Evolutionary conservation across 129 eudicot species (phyloP).

Genomic region (Artemisia argyi): DNA sequence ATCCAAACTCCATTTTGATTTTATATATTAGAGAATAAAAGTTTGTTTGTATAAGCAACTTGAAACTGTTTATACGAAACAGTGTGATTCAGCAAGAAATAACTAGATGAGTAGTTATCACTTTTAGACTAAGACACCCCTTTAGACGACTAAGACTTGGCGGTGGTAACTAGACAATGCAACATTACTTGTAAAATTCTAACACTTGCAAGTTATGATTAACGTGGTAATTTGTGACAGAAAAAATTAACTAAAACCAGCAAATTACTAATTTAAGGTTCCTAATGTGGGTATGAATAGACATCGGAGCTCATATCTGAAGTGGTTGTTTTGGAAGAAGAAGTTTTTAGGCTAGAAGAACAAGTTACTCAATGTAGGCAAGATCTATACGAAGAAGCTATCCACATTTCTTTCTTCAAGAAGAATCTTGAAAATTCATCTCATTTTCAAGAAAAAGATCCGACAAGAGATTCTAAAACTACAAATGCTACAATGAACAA

Average conservation of each 20-base stretch:
- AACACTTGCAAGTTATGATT: background rate
- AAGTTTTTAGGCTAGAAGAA: slow-evolving; percentile 80
- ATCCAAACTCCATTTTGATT: no score
- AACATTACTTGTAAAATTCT: background rate
- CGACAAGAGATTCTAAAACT: slow-evolving; percentile 32
- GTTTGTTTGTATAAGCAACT: no score
- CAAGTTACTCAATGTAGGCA: slow-evolving; percentile 73
- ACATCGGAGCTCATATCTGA: slow-evolving; percentile 85
- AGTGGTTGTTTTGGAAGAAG: slow-evolving; percentile 95
- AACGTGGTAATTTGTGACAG: background rate
- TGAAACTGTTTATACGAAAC: no score
- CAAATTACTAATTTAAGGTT: background rate
- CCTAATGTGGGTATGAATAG: slow-evolving; percentile 31
- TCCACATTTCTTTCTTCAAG: slow-evolving; percentile 53
- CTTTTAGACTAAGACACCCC: no score
- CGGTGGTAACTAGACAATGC: background rate
- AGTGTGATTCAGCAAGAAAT: no score
- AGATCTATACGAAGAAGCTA: slow-evolving; percentile 74
- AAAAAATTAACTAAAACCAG: background rate
- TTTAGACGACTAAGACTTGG: background rate
- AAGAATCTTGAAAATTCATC: slow-evolving; percentile 50
- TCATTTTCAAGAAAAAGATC: slow-evolving; percentile 35
- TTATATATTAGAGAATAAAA: no score
- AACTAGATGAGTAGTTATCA: no score
- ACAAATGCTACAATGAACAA: slow-evolving; percentile 36